Conservation (phyloP, 2,329 filamentous ascomycete genomes). For the Exophiala bonariae region DNA sequence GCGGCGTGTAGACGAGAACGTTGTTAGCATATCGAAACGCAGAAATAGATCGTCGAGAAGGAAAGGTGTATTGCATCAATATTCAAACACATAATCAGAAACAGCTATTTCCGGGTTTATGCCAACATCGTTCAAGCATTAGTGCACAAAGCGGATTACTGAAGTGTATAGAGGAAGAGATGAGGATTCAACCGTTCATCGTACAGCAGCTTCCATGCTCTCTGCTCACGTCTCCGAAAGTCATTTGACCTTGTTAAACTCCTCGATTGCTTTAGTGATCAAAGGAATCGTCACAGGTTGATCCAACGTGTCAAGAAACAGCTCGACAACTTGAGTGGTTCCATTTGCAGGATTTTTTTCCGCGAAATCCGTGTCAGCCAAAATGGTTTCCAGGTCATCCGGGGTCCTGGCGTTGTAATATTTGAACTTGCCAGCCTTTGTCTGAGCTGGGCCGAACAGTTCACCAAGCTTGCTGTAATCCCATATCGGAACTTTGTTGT, state of each 20-base stretch:
- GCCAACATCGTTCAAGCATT: no score
- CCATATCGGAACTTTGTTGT: neutral
- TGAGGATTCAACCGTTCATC: no score
- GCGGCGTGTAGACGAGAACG: no score
- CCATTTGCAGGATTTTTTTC: neutral
- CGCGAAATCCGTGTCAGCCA: neutral
- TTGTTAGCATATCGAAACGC: no score
- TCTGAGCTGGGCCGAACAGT: neutral
- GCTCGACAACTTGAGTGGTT: neutral
- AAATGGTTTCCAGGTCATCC: neutral
- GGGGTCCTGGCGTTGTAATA: neutral
- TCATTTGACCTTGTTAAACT: constrained; percentile 1
- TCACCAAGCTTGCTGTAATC: neutral
- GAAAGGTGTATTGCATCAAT: no score
- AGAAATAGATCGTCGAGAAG: no score
- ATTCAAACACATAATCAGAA: no score
- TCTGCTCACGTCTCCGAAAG: no score
- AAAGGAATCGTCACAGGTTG: neutral
- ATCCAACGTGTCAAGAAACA: neutral
- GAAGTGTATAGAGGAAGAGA: no score
- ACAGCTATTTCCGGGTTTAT: no score
- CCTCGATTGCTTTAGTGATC: neutral
- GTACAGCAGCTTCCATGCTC: no score
- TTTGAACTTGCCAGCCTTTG: neutral
- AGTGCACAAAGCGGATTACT: no score